Evolutionary conservation across 1,139 yeast genomes (phyloP), one percentile per base, ranked within the genome.

Genomic region (Spencermartinsiella ligniputridi): DNA sequence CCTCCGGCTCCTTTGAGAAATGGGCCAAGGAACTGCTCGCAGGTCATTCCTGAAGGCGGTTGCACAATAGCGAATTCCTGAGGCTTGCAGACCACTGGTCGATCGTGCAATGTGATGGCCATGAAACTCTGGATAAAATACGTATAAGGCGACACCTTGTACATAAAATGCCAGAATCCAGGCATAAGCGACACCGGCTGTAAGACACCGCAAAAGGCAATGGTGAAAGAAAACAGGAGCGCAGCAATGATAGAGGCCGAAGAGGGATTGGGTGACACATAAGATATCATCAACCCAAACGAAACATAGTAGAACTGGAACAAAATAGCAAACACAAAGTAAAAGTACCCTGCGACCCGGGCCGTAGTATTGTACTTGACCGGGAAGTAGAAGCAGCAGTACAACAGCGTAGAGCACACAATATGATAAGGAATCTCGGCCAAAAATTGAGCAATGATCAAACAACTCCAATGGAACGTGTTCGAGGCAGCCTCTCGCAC

Each of bases 401-500:
- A 55, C 38, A 58, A 48, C 9, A 67, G 46, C 4, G 64, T 56
- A 3, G 62, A 53, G 60, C 66, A 53, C 56, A 59, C 39, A 30
- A 72, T 47, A 40, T 68, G 65, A 56, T 70, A 59, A 3, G 68
- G 69, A 12, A 71, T 56, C 58, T 75, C 79, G 30, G 68, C 62
- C n/a, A 63, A 43, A 33, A 60, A 57, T 47, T 72, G 73, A 15
- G 74, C 61, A 24, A 72, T 46, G 39, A 74, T 52, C 45, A 75
- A 56, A 27, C 66, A 63, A 50, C 68, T 60, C 83, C 83, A 80
- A 57, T 78, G 81, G 69, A 77, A 80, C 17, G 84, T 79, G 55
- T 78, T 79, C 6, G 83, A 78, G 38, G 76, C 70, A 42, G 76
- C 70, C 57, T 81, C 86, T 62, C 85, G 70, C 16, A 75, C 81